phyloP scores from a whole-genome alignment of 2,329 filamentous ascomycete genomes.

The Thielaviopsis musarum region DNA sequence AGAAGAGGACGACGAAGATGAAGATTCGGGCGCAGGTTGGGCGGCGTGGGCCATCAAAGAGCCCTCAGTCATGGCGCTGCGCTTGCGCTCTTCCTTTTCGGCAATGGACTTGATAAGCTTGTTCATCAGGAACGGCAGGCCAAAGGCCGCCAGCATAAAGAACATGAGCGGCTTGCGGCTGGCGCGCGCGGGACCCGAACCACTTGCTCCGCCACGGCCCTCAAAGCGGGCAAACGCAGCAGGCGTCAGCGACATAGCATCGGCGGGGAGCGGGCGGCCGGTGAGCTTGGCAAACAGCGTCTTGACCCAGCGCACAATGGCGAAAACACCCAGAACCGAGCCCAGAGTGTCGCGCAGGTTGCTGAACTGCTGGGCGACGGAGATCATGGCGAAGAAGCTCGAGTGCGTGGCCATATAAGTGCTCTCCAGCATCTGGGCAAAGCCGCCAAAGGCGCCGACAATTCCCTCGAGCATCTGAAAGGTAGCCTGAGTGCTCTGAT shows the following conservation, averaged over 20 bases:
- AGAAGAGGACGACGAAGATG: slow-evolving; percentile 16
- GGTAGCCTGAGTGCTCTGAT: slow-evolving; percentile 84
- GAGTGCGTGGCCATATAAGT: slow-evolving; percentile 99
- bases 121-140: slow-evolving; percentile 89
- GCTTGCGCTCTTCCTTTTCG: slow-evolving; percentile 55
- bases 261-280: slow-evolving; percentile 74
- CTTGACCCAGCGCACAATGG: slow-evolving; percentile 83
- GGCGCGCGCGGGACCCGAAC: slow-evolving; percentile 54
- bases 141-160: slow-evolving; percentile 87
- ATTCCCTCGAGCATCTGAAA: slow-evolving; percentile 98
- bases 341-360: slow-evolving; percentile 86
- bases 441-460: slow-evolving; percentile 89
- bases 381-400: slow-evolving; percentile 97
- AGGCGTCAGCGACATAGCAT: slow-evolving; percentile 73
- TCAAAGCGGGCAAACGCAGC: slow-evolving; percentile 83
- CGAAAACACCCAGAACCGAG: slow-evolving; percentile 88
- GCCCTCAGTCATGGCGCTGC: slow-evolving; percentile 29
- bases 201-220: slow-evolving; percentile 40
- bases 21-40: slow-evolving; percentile 31
- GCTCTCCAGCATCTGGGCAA: slow-evolving; percentile 98
- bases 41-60: slow-evolving; percentile 22
- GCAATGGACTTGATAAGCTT: slow-evolving; percentile 80
- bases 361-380: slow-evolving; percentile 91
- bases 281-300: slow-evolving; percentile 85
- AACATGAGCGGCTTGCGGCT: slow-evolving; percentile 93